Base-by-base conservation (phyloP, 2,329 filamentous ascomycete species). In the Alternaria gansuensis region DNA sequence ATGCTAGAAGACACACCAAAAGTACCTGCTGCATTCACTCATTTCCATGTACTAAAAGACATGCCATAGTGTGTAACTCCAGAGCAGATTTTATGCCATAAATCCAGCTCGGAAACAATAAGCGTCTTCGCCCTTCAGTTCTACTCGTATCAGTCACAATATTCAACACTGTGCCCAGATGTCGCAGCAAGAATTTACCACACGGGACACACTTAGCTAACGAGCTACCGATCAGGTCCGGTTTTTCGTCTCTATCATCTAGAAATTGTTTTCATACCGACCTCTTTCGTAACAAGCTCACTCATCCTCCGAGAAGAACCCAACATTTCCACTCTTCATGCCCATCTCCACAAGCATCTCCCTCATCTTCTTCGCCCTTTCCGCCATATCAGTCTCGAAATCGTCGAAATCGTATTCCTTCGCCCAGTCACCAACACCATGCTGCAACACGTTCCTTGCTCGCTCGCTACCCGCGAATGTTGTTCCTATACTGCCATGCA, bases 381-480 rank as follows among this genome's bases (percentile, higher is more conserved):
- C 68, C 62, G 79, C 82, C 64, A 92, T 91, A 17, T 74, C 84
- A 73, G 88, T 84, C 33, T 76, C 77, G 57, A 91, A 85, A 63
- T 86, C 83, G 67, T 76, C 63, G 55, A 92, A 86, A 69, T 88
- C 83, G 61, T 85, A 85, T 24, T 79, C 68, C 31, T 81, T 82
- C 6, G 90, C 87, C 88, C 88, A 92, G 41, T 78, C 80, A 4
- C 88, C 88, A 23, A 92, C 82, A 4, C 88, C 90, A 77, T 92
- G 90, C 82, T 92, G 90, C 71, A 92, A 75, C 63, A 92, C 89
- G 75, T 92, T 92, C 63, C 88, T 82, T 51, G 89, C 89, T 57
- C 90, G 77, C 59, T 84, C 78, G 40, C 68, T 74, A 56, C 85
- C 84, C 1, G 85, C 87, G 2, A 75, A 77, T 0, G 80, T 80